These are phyloP conservation scores for Talaromyces sp. DNA, from an alignment of 2,329 filamentous ascomycete species.

Conservation along the genomic window DNA sequence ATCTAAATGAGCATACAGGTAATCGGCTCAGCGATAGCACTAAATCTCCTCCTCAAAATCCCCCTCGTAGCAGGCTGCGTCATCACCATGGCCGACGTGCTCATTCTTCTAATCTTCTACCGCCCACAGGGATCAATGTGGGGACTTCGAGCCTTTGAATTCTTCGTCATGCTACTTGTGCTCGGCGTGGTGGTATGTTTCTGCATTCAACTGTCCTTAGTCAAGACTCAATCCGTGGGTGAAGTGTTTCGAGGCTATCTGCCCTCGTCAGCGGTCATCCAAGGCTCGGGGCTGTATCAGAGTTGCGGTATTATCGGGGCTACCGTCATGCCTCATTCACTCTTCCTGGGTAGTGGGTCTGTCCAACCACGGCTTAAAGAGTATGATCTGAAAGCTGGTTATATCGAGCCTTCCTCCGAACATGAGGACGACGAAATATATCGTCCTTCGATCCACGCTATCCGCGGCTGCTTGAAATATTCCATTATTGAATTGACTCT, in stretches of 20 bases:
- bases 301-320: conserved; percentile 53
- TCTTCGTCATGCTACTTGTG: conserved; percentile 53
- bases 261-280: conserved; percentile 52
- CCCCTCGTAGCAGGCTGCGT: conserved; percentile 56
- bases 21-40: conserved; percentile 55
- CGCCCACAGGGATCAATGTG: conserved; percentile 51
- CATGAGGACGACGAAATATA: conserved; percentile 48
- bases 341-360: conserved; percentile 56
- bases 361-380: conserved; percentile 53
- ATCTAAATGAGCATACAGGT: conserved; percentile 41
- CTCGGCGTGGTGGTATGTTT: conserved; percentile 57
- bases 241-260: conserved; percentile 55
- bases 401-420: conserved; percentile 28
- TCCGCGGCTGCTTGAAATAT: conserved; percentile 69
- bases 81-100: conserved; percentile 55
- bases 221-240: conserved; percentile 48
- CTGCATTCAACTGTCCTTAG: conserved; percentile 55
- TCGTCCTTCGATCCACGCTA: conserved; percentile 68
- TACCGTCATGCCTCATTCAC: conserved; percentile 59
- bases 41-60: conserved; percentile 54
- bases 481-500: conserved; percentile 67
- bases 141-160: conserved; percentile 52
- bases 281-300: conserved; percentile 54
- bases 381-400: conserved; percentile 44
- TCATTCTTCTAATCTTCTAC: conserved; percentile 57